Evolutionary conservation across 805 yeast genomes (phyloP).

Genomic region (Kuraishia capsulata): DNA sequence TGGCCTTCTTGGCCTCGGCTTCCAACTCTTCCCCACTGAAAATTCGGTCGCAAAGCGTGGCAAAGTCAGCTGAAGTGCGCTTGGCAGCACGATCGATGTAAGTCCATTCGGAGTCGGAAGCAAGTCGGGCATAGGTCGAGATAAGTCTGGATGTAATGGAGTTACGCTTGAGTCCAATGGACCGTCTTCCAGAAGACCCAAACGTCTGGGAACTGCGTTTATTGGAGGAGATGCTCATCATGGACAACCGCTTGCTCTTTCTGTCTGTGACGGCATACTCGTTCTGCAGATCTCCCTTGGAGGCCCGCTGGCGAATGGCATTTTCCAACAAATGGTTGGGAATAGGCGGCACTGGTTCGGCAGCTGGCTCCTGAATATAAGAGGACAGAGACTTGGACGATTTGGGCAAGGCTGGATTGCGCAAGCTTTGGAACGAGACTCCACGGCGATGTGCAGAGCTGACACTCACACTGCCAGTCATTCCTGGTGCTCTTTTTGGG

Average conservation of each 20-base stretch:
- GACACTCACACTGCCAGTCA: slow-evolving; percentile 25
- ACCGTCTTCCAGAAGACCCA: slow-evolving; percentile 10
- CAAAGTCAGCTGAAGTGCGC: slow-evolving; percentile 72
- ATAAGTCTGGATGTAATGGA: slow-evolving; percentile 65
- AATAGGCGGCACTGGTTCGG: slow-evolving; percentile 6
- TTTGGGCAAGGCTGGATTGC: slow-evolving; percentile 13
- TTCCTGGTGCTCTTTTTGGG: slow-evolving; percentile 31
- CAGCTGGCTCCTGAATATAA: slow-evolving; percentile 2
- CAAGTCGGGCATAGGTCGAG: slow-evolving; percentile 64
- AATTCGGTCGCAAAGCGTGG: slow-evolving; percentile 66
- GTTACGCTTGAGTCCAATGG: slow-evolving; percentile 43
- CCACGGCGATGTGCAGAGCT: slow-evolving; percentile 38
- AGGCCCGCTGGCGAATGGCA: slow-evolving; percentile 8
- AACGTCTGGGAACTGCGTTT: slow-evolving; percentile 28
- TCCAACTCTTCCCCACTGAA: slow-evolving; percentile 65
- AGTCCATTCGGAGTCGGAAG: slow-evolving; percentile 59
- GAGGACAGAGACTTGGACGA: slow-evolving; percentile 11
- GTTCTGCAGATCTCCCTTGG: slow-evolving; percentile 1
- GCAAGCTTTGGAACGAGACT: slow-evolving; percentile 31
- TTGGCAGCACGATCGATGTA: slow-evolving; percentile 64
- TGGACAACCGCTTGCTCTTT: slow-evolving; percentile 8
- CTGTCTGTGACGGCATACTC: background rate
- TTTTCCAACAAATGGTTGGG: slow-evolving; percentile 7
- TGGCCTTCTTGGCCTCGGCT: slow-evolving; percentile 34
- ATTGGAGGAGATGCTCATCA: slow-evolving; percentile 11